A percentile compares a stretch with the other conserved stretches of the same genome.
Evolutionary conservation across 208 protist genomes (phyloP).

Genomic region (Leptomonas seymouri): DNA sequence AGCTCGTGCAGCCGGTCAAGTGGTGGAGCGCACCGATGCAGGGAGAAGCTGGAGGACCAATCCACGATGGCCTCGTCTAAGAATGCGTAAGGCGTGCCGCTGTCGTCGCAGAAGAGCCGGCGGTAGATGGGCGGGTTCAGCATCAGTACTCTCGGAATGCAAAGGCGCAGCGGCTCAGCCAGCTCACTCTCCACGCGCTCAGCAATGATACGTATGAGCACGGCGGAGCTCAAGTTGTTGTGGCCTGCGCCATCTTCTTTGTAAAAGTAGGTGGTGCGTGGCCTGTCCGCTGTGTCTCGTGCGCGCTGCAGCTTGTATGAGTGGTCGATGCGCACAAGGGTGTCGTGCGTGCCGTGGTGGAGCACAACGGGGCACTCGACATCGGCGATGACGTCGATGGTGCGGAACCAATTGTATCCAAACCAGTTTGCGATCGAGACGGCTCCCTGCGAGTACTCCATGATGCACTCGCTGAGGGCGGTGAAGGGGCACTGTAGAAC

Average conservation of each 20-base stretch:
- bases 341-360: conserved; percentile 82
- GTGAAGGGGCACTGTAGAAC: conserved; percentile 82
- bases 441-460: conserved; percentile 61
- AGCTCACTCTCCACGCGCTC: conserved; percentile 48
- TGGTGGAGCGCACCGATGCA: conserved; percentile 27
- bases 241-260: conserved; percentile 64
- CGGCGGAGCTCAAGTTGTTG: conserved; percentile 71
- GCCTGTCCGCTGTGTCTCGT: conserved; percentile 46
- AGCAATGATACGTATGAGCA: conserved; percentile 49
- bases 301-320: conserved; percentile 53
- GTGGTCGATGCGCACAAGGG: conserved; percentile 73
- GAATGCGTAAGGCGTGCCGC: conserved; percentile 29
- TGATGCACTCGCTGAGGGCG: conserved; percentile 75
- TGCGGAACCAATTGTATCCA: conserved; percentile 86
- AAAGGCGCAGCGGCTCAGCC: conserved; percentile 28
- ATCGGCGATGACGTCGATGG: conserved; percentile 74
- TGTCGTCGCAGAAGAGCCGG: conserved; percentile 47
- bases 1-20: conserved; percentile 54
- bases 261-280: conserved; percentile 66
- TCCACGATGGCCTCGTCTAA: conserved; percentile 22
- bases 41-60: conserved; percentile 26
- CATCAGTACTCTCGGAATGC: conserved; percentile 27
- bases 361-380: conserved; percentile 82
- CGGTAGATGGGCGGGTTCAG: conserved; percentile 63
- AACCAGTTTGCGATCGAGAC: conserved; percentile 72